Conservation (phyloP, 2,329 filamentous ascomycete species). For the Neonectria coccinea region DNA sequence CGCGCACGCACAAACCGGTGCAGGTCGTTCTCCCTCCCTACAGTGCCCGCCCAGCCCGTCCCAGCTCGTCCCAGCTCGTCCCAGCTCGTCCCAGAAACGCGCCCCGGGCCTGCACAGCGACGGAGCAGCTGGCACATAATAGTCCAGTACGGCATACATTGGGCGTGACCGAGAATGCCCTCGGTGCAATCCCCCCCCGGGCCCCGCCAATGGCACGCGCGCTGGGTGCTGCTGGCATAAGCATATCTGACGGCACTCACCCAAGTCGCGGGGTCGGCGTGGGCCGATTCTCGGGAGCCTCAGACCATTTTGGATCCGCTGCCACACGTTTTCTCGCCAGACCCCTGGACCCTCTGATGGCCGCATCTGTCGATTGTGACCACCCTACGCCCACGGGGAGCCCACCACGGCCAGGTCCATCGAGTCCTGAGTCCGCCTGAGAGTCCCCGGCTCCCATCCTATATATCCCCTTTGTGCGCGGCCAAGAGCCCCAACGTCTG, state of each 20-base stretch:
- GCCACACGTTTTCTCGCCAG: slow-evolving; percentile 50
- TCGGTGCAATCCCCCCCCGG: background rate
- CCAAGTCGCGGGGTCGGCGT: slow-evolving; percentile 48
- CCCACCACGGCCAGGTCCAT: slow-evolving; percentile 18
- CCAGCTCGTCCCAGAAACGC: background rate
- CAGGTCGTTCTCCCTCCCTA: background rate
- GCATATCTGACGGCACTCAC: slow-evolving; percentile 46
- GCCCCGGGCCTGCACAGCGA: background rate
- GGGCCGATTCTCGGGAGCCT: slow-evolving; percentile 52
- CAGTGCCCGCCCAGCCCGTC: background rate
- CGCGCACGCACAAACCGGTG: slow-evolving; percentile 11
- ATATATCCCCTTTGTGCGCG: slow-evolving; percentile 47
- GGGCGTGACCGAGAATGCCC: slow-evolving; percentile 28
- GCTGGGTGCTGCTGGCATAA: slow-evolving; percentile 39
- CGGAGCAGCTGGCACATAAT: background rate
- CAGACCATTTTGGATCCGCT: slow-evolving; percentile 52
- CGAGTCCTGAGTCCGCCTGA: slow-evolving; percentile 15
- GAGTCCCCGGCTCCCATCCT: slow-evolving; percentile 25
- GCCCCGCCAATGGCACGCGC: slow-evolving; percentile 26
- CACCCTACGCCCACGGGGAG: slow-evolving; percentile 8
- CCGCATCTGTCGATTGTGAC: slow-evolving; percentile 49
- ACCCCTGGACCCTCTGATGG: slow-evolving; percentile 45
- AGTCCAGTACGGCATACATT: slow-evolving; percentile 9
- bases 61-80: no score
- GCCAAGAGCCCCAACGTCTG: slow-evolving; percentile 23